Conservation (phyloP, 148 eudicot species). For the Nyssa sinensis region DNA sequence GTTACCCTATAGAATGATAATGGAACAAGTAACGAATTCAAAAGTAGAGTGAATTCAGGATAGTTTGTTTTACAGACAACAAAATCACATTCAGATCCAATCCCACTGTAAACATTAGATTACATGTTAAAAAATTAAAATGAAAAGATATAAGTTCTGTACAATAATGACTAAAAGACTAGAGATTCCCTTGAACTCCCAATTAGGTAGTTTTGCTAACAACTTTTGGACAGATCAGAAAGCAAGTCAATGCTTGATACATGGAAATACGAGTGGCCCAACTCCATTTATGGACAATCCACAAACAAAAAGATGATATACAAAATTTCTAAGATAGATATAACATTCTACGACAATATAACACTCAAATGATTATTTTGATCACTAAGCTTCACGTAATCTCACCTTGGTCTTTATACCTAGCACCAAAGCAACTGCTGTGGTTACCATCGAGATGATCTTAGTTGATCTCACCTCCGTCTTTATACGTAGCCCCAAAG, state of each 20-base stretch:
- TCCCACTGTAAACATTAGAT: too few relatives aligned
- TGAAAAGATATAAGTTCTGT: too few relatives aligned
- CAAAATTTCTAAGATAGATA: too few relatives aligned
- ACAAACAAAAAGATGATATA: neutral
- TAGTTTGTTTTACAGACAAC: too few relatives aligned
- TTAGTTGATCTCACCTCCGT: slow-evolving; percentile 91
- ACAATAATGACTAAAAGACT: neutral
- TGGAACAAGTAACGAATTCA: too few relatives aligned
- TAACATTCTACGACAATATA: neutral
- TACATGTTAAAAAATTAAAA: too few relatives aligned
- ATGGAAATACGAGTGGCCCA: neutral
- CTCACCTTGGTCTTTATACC: slow-evolving; percentile 94
- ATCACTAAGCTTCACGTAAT: neutral
- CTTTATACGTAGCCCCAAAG: slow-evolving; percentile 84
- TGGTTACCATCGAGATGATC: slow-evolving; percentile 87
- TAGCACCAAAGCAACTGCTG: slow-evolving; percentile 84
- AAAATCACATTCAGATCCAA: too few relatives aligned
- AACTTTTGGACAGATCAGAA: neutral
- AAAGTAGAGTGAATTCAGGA: too few relatives aligned
- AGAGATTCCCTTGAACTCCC: neutral
- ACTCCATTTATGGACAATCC: neutral
- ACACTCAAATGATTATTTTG: too few relatives aligned
- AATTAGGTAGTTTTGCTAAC: neutral
- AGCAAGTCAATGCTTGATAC: neutral
- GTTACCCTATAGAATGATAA: too few relatives aligned